Percentiles rank a stretch among this genome's conserved stretches.
These are phyloP conservation scores for Curvularia verruculosa DNA, from an alignment of 2,329 filamentous ascomycete species.

Conservation along the genomic window DNA sequence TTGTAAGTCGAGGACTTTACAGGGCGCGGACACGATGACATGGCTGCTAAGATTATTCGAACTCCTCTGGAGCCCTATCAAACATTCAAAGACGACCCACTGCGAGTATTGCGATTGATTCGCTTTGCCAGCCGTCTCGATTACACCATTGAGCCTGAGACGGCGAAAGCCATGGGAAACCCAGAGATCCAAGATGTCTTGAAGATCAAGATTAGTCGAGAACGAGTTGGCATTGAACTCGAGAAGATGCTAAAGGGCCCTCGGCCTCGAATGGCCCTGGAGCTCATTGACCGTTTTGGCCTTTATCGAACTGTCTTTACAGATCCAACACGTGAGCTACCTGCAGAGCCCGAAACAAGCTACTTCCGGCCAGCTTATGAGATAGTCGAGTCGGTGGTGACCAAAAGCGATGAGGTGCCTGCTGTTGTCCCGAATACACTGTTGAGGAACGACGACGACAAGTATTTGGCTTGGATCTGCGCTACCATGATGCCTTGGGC, in stretches of 20 bases:
- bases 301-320: constrained; percentile 78
- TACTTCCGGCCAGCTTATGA: constrained; percentile 70
- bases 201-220: constrained; percentile 87
- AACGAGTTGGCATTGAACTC: constrained; percentile 84
- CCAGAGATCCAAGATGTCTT: constrained; percentile 78
- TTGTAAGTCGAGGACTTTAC: constrained; percentile 84
- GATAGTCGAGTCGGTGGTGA: constrained; percentile 55
- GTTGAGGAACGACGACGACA: constrained; percentile 66
- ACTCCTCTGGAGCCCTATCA: constrained; percentile 88
- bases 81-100: constrained; percentile 92
- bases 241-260: constrained; percentile 85
- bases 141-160: constrained; percentile 75
- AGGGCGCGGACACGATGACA: constrained; percentile 72
- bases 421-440: constrained; percentile 56
- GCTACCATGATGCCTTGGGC: constrained; percentile 77
- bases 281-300: constrained; percentile 68
- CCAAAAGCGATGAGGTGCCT: constrained; percentile 33
- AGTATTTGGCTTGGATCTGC: constrained; percentile 78
- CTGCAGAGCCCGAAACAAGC: constrained; percentile 62
- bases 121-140: constrained; percentile 85
- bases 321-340: constrained; percentile 63
- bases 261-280: constrained; percentile 66
- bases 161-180: constrained; percentile 76
- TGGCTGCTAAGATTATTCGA: constrained; percentile 73
- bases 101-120: constrained; percentile 84